Evolutionary conservation across 2,329 filamentous ascomycete genomes (phyloP).

Genomic region (Dendryphion nanum): DNA sequence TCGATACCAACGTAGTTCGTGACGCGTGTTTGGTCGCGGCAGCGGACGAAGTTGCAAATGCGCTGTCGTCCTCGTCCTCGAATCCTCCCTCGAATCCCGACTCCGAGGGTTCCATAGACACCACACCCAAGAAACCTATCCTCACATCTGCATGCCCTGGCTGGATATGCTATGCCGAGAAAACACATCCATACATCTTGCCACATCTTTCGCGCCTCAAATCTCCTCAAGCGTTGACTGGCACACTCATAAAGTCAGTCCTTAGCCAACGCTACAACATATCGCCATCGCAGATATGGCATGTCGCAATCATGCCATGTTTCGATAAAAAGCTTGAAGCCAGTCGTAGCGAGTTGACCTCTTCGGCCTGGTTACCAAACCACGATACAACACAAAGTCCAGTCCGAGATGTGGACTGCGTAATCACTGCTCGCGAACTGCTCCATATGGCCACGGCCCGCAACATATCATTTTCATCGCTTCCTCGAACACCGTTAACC

Average conservation of each 20-base stretch:
- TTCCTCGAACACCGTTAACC: constrained; percentile 61
- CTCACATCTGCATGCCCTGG: constrained; percentile 91
- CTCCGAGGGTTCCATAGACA: constrained; percentile 39
- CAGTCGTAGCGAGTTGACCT: constrained; percentile 86
- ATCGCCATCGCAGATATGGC: constrained; percentile 80
- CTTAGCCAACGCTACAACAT: constrained; percentile 72
- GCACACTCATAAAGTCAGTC: constrained; percentile 84
- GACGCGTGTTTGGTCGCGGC: constrained; percentile 73
- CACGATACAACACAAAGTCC: constrained; percentile 20
- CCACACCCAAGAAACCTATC: constrained; percentile 59
- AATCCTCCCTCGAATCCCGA: constrained; percentile 22
- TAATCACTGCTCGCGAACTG: constrained; percentile 94
- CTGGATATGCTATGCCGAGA: constrained; percentile 98
- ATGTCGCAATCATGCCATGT: constrained; percentile 94
- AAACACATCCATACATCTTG: constrained; percentile 91
- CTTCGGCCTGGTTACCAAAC: constrained; percentile 63
- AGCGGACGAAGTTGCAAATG: constrained; percentile 46
- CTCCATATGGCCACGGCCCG: constrained; percentile 84
- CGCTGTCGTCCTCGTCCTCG: constrained; percentile 27
- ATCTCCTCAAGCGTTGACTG: constrained; percentile 88
- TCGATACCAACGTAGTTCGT: constrained; percentile 83
- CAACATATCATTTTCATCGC: constrained; percentile 69
- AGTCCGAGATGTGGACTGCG: constrained; percentile 90
- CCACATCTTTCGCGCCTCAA: constrained; percentile 89
- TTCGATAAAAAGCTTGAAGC: constrained; percentile 99